Base-by-base conservation (phyloP, 2,329 filamentous ascomycete genomes). In the Aspergillus aculeatus region DNA sequence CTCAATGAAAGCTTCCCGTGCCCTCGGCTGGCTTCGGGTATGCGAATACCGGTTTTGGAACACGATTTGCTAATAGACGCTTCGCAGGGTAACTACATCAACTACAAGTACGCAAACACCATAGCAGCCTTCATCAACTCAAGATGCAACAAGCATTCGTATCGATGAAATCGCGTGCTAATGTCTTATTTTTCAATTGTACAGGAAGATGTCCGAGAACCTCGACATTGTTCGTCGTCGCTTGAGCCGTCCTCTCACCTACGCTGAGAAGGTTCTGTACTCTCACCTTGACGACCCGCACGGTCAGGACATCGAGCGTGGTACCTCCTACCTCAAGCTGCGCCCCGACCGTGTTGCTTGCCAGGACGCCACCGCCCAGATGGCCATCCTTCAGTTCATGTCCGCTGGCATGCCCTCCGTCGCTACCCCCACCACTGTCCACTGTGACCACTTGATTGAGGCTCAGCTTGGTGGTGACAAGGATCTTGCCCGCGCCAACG, bases 331-430 rank as follows among this genome's bases (percentile, higher is more conserved):
- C 82, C 87, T 99, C 69, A 97, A 94, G 84, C 88, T 99, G 69
- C 91, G 95, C 68, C 95, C 95, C 60, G 95, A 99, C 77, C 91
- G 95, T 80, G 95, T 99, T 73, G 95, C 95, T 79, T 98, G 95
- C 85, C 95, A 99, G 84, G 95, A 99, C 86, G 95, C 95, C 76
- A 98, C 95, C 62, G 95, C 95, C 66, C 95, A 99, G 86, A 99
- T 99, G 95, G 95, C 95, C 66, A 96, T 99, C 69, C 86, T 99
- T 61, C 95, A 99, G 84, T 99, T 99, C 86, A 99, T 99, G 93
- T 96, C 92, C 58, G 94, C 95, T 62, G 94, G 94, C 78, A 94
- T 99, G 91, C 91, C 92, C 68, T 89, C 89, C 24, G 95, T 98
- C 63, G 93, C 93, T 65, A 98, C 96, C 73, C 95, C 95, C 54